Conservation (phyloP, 768 basidiomycete species). For the Suillus lakei region DNA sequence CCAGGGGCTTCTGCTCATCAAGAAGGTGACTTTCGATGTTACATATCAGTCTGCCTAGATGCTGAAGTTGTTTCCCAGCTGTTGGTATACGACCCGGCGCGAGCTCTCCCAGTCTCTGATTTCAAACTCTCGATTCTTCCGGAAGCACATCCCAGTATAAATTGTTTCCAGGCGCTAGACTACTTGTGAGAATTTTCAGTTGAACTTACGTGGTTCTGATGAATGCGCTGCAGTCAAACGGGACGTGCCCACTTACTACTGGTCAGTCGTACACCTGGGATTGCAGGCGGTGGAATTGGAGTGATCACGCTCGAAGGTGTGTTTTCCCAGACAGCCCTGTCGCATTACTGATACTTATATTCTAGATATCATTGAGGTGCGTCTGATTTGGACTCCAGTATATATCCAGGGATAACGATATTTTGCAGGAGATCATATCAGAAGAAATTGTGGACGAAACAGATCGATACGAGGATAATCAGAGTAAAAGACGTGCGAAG, state of each 20-base stretch:
- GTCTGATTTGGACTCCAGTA: conserved; percentile 10
- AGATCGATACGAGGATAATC: conserved; percentile 88
- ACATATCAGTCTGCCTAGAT: conserved; percentile 9
- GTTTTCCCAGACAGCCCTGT: conserved; percentile 17
- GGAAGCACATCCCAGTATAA: conserved; percentile 86
- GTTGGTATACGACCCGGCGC: conserved; percentile 86
- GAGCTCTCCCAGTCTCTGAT: conserved; percentile 70
- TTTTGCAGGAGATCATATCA: conserved; percentile 83
- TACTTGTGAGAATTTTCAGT: conserved; percentile 65
- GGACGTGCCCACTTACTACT: conserved; percentile 92
- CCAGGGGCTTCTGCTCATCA: conserved; percentile 81
- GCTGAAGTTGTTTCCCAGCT: conserved; percentile 52
- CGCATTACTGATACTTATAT: neutral
- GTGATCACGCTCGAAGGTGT: conserved; percentile 88
- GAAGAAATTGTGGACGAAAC: conserved; percentile 98
- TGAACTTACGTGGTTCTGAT: neutral
- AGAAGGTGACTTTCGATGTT: conserved; percentile 56
- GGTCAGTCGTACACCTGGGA: conserved; percentile 83
- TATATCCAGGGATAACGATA: conserved; percentile 4
- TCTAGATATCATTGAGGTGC: conserved; percentile 75
- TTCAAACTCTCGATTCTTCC: conserved; percentile 86
- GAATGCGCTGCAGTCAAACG: conserved; percentile 66
- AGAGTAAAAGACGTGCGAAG: conserved; percentile 73
- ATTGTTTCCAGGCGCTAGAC: conserved; percentile 93
- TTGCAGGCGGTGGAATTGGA: conserved; percentile 83